These are phyloP conservation scores for Ustilago hordei DNA, from an alignment of 1,284 basidiomycete species.

Conservation along the genomic window DNA sequence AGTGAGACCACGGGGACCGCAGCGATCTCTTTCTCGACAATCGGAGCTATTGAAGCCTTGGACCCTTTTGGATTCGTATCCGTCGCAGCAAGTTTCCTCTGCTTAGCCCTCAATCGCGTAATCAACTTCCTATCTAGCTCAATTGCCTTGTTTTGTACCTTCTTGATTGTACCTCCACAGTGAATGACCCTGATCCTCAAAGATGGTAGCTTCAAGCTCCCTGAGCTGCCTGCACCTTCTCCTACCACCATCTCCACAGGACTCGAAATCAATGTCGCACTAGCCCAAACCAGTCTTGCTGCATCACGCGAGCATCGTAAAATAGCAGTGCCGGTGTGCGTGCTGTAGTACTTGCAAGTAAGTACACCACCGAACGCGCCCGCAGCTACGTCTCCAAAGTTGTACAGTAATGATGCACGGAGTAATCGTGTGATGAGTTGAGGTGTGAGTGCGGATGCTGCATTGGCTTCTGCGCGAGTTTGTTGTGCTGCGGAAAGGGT, in stretches of 20 bases:
- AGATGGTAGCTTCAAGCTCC: not conserved
- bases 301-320: slow-evolving; percentile 52
- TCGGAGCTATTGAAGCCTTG: not conserved
- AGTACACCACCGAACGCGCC: slow-evolving; percentile 44
- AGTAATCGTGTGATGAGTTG: slow-evolving; percentile 44
- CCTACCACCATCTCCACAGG: slow-evolving; percentile 20
- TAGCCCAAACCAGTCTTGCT: slow-evolving; percentile 47
- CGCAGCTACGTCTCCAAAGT: slow-evolving; percentile 54
- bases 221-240: not conserved
- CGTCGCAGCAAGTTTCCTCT: slow-evolving; percentile 11
- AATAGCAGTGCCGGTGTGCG: slow-evolving; percentile 49
- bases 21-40: not conserved
- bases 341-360: slow-evolving; percentile 53
- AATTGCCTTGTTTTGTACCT: slow-evolving; percentile 54
- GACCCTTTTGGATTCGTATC: not conserved
- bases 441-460: slow-evolving; percentile 23
- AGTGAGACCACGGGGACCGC: not conserved
- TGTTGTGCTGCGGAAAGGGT: slow-evolving; percentile 15
- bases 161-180: slow-evolving; percentile 57
- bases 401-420: slow-evolving; percentile 33
- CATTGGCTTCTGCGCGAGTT: not conserved
- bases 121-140: slow-evolving; percentile 46
- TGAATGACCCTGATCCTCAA: slow-evolving; percentile 46
- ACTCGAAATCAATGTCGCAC: slow-evolving; percentile 44
- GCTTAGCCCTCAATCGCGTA: slow-evolving; percentile 27